Base-by-base conservation (phyloP, 2,329 filamentous ascomycete genomes). In the Lasiodiplodia sp. region DNA sequence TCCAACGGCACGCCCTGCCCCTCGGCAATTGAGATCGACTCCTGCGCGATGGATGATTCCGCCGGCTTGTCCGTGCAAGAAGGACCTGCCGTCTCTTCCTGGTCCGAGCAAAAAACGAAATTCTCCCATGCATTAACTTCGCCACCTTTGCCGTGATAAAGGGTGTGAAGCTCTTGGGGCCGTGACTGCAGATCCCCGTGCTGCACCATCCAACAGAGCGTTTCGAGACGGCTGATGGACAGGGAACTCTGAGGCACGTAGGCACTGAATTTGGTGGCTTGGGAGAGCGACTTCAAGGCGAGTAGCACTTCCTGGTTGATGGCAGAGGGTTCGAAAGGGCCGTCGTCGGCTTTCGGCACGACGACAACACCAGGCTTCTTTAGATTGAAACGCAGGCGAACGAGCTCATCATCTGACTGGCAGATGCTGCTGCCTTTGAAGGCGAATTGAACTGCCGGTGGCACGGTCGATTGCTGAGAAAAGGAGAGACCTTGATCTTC, bases 361-460 rank as follows among this genome's bases (percentile, higher is more conserved):
- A 65, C 34, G 25, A 53, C 62, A 31, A 53, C 31, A 25, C 62
- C 49, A n/a, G 62, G 62, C 28, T 12, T 53, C 6, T 10, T 40
- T 23, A 65, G 62, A 16, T 52, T 40, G 62, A 65, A 52, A 21
- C 49, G 47, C 21, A 65, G 49, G 47, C 62, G 62, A 12, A 53
- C 28, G 49, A 65, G 28, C 16, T 65, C 62, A 18, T n/a, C 49
- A 47, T 53, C 62, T 37, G 62, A 65, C 11, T 40, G 25, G 21
- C 62, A 65, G 62, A 53, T 31, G 62, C 40, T 65, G 49, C 62
- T 53, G 62, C 62, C 31, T 23, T 53, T 65, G 47, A 65, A 53
- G 47, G 47, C 47, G 16, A 65, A 65, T 7, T 34, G 23, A 31
- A 65, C 62, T 4, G 62, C 5, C 1, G 62, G 49, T 21, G 62